phyloP scores from a whole-genome alignment of 306 rosid genomes.

The Inga oerstediana region DNA sequence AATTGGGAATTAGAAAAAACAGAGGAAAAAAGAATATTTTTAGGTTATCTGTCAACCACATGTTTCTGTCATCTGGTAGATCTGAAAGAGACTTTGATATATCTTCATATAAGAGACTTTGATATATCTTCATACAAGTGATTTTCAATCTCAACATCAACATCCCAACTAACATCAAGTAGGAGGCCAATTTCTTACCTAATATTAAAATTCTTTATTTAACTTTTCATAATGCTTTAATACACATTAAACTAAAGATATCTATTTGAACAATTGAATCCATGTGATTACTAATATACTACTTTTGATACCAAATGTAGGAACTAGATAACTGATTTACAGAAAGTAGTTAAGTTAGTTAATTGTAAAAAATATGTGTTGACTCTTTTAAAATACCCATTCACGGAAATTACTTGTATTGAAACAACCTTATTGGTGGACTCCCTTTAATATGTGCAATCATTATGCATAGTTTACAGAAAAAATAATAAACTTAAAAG shows the following conservation, averaged over 20 bases:
- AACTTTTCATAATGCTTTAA: slow-evolving; percentile 10
- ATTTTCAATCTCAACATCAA: slow-evolving; percentile 3
- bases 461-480: too few relatives aligned
- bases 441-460: too few relatives aligned
- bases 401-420: too few relatives aligned
- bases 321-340: too few relatives aligned
- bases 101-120: background rate
- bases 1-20: background rate
- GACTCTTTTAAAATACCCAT: too few relatives aligned
- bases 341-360: too few relatives aligned
- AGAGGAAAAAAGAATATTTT: background rate
- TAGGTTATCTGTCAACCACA: background rate
- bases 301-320: too few relatives aligned
- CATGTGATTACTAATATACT: too few relatives aligned
- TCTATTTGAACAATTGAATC: slow-evolving; percentile 7
- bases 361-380: too few relatives aligned
- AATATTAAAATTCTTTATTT: slow-evolving; percentile 8
- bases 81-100: slow-evolving; percentile 18
- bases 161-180: slow-evolving; percentile 23
- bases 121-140: background rate
- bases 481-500: too few relatives aligned
- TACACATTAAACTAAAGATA: background rate
- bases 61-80: slow-evolving; percentile 19
- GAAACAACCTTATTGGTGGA: too few relatives aligned
- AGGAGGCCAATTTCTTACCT: slow-evolving; percentile 15